Evolutionary conservation across 257 asterid species (phyloP).

Genomic region (Plantago major): DNA sequence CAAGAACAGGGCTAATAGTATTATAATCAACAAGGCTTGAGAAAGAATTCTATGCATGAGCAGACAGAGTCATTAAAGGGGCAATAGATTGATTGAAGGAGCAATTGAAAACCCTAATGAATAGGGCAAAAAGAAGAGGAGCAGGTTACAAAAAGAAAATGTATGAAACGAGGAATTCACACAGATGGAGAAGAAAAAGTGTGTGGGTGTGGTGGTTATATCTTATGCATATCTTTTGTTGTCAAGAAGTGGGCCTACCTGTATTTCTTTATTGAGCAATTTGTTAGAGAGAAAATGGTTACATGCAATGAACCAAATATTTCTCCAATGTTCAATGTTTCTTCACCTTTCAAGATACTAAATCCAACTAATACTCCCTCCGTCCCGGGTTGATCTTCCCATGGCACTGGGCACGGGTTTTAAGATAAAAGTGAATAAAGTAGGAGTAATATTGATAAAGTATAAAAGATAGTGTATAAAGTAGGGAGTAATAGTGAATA

Average conservation of each 20-base stretch:
- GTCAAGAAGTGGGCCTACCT: slow-evolving; percentile 38
- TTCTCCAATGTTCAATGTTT: slow-evolving; percentile 60
- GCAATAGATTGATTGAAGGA: not conserved
- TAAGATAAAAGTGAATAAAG: too few relatives aligned
- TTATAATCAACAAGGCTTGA: slow-evolving; percentile 26
- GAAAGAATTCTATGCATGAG: slow-evolving; percentile 55
- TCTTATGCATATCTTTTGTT: slow-evolving; percentile 43
- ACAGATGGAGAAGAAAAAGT: slow-evolving; percentile 14
- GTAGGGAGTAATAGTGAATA: too few relatives aligned
- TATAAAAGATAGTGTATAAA: too few relatives aligned
- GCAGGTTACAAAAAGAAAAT: slow-evolving; percentile 16
- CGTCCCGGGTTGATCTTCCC: too few relatives aligned
- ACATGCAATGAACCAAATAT: slow-evolving; percentile 63
- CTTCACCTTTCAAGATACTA: slow-evolving; percentile 30
- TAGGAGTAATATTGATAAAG: too few relatives aligned
- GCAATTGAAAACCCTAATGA: slow-evolving; percentile 51
- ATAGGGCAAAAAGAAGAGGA: slow-evolving; percentile 73
- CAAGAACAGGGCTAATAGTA: slow-evolving; percentile 21
- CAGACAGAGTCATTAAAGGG: slow-evolving; percentile 23
- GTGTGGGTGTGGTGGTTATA: slow-evolving; percentile 27
- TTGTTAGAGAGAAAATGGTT: slow-evolving; percentile 15
- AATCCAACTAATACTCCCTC: slow-evolving; percentile 27
- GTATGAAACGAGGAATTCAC: slow-evolving; percentile 8
- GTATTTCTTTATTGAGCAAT: slow-evolving; percentile 12
- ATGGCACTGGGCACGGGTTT: too few relatives aligned